Conservation (phyloP, 768 basidiomycete genomes). For the Fibroporia radiculosa region DNA sequence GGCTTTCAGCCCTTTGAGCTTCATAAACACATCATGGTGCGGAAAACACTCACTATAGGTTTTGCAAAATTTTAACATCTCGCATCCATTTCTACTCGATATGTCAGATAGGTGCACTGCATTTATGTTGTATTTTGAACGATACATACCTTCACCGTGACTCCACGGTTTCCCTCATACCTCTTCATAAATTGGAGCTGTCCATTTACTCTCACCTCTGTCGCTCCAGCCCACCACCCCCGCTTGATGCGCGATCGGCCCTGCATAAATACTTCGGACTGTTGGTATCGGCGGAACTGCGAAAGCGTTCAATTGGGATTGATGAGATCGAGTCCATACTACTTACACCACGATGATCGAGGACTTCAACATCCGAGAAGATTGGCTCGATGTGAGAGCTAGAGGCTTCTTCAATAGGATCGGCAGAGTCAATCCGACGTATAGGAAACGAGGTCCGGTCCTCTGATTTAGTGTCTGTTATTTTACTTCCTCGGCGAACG, state of each 20-base stretch:
- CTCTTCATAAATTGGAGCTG: constrained; percentile 33
- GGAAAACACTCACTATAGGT: constrained; percentile 31
- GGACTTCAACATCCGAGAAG: neutral
- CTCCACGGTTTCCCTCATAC: constrained; percentile 31
- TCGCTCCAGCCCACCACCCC: constrained; percentile 42
- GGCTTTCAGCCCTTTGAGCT: constrained; percentile 22
- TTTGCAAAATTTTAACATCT: constrained; percentile 43
- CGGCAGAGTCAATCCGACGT: too few species aligned
- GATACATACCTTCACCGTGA: constrained; percentile 25
- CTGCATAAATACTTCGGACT: constrained; percentile 36
- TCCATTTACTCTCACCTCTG: constrained; percentile 33
- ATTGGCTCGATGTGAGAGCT: too few species aligned
- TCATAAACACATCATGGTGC: neutral
- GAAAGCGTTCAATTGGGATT: neutral
- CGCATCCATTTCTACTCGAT: constrained; percentile 37
- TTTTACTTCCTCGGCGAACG: too few species aligned
- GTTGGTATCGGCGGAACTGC: constrained; percentile 44
- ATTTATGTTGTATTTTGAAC: too few species aligned
- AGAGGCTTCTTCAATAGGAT: too few species aligned
- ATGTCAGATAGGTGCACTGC: too few species aligned
- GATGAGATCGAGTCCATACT: neutral
- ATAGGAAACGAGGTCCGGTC: too few species aligned
- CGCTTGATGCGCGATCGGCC: constrained; percentile 29
- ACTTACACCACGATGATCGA: constrained; percentile 1
- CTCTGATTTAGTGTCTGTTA: too few species aligned